These are phyloP conservation scores for Wickerhamiella pararugosa DNA, from an alignment of 1,139 yeast species.

Conservation along the genomic window DNA sequence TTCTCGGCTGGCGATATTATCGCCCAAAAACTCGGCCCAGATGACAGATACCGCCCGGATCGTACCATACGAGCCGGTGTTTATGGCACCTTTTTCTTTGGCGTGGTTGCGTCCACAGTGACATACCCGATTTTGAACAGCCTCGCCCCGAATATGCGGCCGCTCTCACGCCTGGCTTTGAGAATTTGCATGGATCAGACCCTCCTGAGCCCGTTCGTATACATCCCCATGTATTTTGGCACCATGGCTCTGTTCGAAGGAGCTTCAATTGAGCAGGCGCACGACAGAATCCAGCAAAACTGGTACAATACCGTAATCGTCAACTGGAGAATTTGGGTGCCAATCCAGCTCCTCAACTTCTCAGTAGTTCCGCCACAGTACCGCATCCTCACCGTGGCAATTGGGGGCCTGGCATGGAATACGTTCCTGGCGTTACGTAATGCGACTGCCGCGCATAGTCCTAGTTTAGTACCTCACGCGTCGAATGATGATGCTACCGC, in stretches of 20 bases:
- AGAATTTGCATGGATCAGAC: constrained; percentile 61
- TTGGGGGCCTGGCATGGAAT: constrained; percentile 74
- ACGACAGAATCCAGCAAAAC: constrained; percentile 16
- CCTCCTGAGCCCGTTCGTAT: constrained; percentile 48
- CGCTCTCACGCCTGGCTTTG: constrained; percentile 21
- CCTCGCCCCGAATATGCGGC: constrained; percentile 31
- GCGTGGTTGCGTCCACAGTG: constrained; percentile 49
- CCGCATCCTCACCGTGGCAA: constrained; percentile 53
- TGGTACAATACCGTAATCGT: constrained; percentile 36
- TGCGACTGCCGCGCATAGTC: constrained; percentile 1
- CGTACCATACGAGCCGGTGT: constrained; percentile 44
- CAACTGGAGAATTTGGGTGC: constrained; percentile 84
- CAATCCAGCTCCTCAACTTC: constrained; percentile 61
- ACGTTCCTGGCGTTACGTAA: constrained; percentile 52
- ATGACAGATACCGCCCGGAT: constrained; percentile 11
- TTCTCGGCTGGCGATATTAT: constrained; percentile 64
- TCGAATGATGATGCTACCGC: too few relatives aligned
- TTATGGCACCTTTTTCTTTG: constrained; percentile 66
- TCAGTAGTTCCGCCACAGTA: constrained; percentile 53
- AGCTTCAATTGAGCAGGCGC: constrained; percentile 23
- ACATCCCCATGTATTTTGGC: constrained; percentile 37
- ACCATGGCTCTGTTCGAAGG: constrained; percentile 56
- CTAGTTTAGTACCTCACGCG: not conserved
- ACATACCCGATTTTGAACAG: constrained; percentile 53
- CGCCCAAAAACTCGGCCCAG: constrained; percentile 41